Evolutionary conservation across 2,329 filamentous ascomycete species (phyloP), one percentile per base, ranked within the genome.

Genomic region (Cercospora sesami): DNA sequence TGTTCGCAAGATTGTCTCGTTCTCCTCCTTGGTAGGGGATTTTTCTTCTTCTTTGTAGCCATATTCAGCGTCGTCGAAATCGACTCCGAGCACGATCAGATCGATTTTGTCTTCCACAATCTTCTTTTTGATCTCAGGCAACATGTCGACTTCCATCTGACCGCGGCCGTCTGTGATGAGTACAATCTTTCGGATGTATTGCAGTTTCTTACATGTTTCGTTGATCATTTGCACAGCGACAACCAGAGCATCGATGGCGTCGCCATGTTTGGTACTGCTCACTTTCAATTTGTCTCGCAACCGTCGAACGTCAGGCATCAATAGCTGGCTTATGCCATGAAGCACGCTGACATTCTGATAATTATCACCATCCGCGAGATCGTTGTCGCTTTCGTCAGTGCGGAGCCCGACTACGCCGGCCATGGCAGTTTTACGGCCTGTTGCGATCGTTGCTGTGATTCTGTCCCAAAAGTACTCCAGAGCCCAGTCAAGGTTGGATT

Each of bases 381-480:
- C 82, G 73, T 96, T 93, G 59, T 84, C 78, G 0, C 93, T 94
- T 51, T 84, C 81, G 74, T 97, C 90, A 18, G 94, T 96, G 67
- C 92, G 87, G 65, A 97, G 83, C 0, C 91, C 95, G 68, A 99
- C 80, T 2, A 97, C 90, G n/a, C 93, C 91, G 57, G 93, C 82
- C 23, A 86, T 86, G 75, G 88, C 87, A 0, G 90, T 93, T 78
- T 93, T 94, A 60, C 92, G 87, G 30, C 87, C 89, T n/a, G 85
- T 89, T 31, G 84, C 83, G 42, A 88, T 90, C 3, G 89, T 92
- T 7, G 87, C 87, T 5, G 90, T 90, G 72, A 96, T 91, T 78
- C 92, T 95, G 83, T 98, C 94, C 94, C 94, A 99, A 60, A 98
- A 87, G 80, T 97, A 99, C 70, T 88, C 88, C 88, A 98, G 89